Conservation (phyloP, 78 protist species). For the Bigelowiella natans region DNA sequence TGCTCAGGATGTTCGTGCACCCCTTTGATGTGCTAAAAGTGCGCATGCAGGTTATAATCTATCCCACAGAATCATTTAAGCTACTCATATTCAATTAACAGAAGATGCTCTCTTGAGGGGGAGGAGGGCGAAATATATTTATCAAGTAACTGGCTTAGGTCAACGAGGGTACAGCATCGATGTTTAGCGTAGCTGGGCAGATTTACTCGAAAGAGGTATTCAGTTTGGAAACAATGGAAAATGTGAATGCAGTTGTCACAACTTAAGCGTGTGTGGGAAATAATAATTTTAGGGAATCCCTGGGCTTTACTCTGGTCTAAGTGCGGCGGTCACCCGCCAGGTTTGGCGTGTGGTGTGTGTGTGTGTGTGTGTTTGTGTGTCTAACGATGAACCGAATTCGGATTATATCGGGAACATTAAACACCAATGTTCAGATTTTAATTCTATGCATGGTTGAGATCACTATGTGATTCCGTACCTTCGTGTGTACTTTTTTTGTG, state of each 20-base stretch:
- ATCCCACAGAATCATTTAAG: too few species aligned
- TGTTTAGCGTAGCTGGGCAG: too few species aligned
- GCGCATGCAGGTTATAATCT: background rate
- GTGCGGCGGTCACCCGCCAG: background rate
- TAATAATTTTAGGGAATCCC: background rate
- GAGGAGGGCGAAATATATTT: too few species aligned
- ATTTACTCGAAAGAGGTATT: too few species aligned
- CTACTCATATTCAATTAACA: too few species aligned
- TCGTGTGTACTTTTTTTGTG: background rate
- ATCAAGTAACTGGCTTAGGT: too few species aligned
- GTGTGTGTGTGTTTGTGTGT: background rate
- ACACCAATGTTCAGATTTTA: background rate
- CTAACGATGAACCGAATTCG: background rate
- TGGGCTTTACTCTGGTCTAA: background rate
- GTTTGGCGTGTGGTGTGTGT: background rate
- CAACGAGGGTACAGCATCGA: too few species aligned
- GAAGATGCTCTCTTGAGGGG: too few species aligned
- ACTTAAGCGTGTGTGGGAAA: too few species aligned
- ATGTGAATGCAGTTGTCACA: too few species aligned
- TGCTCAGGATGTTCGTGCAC: background rate
- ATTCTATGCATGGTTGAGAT: background rate
- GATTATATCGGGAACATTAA: background rate
- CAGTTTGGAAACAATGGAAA: too few species aligned
- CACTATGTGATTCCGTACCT: background rate
- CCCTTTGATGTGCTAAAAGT: background rate